These are phyloP conservation scores for Pyrenophora teres DNA, from an alignment of 2,329 filamentous ascomycete species.

Conservation along the genomic window DNA sequence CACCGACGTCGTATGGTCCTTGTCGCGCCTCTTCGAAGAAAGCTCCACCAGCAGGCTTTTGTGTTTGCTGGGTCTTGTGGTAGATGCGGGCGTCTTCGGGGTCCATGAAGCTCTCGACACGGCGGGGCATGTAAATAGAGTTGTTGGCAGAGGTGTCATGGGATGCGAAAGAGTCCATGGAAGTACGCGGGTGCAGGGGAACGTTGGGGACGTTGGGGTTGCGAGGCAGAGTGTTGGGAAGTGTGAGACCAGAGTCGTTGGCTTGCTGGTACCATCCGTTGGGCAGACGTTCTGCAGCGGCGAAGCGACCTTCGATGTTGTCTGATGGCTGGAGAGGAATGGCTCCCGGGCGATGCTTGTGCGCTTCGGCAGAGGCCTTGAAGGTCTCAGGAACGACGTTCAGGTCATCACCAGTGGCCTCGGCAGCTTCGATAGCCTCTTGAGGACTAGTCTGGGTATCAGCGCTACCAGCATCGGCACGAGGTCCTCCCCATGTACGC, in stretches of 20 bases:
- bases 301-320: slow-evolving; percentile 77
- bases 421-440: slow-evolving; percentile 81
- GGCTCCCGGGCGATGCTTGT: slow-evolving; percentile 54
- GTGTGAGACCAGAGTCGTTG: slow-evolving; percentile 69
- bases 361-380: slow-evolving; percentile 59
- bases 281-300: slow-evolving; percentile 68
- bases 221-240: slow-evolving; percentile 54
- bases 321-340: slow-evolving; percentile 74
- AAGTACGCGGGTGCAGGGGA: slow-evolving; percentile 62
- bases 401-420: slow-evolving; percentile 80
- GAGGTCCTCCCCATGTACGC: slow-evolving; percentile 91
- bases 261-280: slow-evolving; percentile 71
- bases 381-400: slow-evolving; percentile 91
- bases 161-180: slow-evolving; percentile 69
- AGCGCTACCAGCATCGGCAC: slow-evolving; percentile 83
- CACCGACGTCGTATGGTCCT: slow-evolving; percentile 33
- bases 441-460: slow-evolving; percentile 76
- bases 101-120: slow-evolving; percentile 76
- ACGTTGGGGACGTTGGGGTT: slow-evolving; percentile 53
- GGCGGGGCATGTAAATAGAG: slow-evolving; percentile 68
- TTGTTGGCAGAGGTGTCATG: slow-evolving; percentile 58
- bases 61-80: slow-evolving; percentile 64
- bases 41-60: slow-evolving; percentile 53
- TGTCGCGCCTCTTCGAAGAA: slow-evolving; percentile 43
- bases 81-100: slow-evolving; percentile 78